Evolutionary conservation across 768 basidiomycete species (phyloP), one percentile per base, ranked within the genome.

Genomic region (Boletus bicolor): DNA sequence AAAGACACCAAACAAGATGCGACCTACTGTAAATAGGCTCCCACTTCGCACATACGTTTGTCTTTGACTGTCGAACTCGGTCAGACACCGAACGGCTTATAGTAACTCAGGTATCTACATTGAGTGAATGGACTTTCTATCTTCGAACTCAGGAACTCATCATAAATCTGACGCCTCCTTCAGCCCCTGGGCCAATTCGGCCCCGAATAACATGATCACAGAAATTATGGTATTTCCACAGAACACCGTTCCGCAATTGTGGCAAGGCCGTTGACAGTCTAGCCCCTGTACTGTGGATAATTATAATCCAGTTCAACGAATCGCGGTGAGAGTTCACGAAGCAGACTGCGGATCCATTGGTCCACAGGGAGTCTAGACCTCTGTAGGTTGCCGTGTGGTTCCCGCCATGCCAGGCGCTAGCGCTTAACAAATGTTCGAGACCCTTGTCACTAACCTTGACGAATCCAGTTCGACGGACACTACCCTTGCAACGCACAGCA

Each of bases 321-420:
- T 43, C 7, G 7, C 28, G 17, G 21, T 37, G 42, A 38, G 21
- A 41, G 15, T 34, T 11, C 17, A 49, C 39, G 38, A 46, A 17
- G 17, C 11, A 21, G 9, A 17, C n/a, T n/a, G 28, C 28, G n/a
- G 30, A 17, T 41, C 15, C 41, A 19, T 42, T 15, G n/a, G 28
- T 44, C 2, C 32, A 19, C 28, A 37, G 50, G 28, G 7, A 54
- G 64, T 61, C 64, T 46, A 53, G 64, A 47, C 49, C 48, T 44
- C 14, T 14, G n/a, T n/a, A 5, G 1, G 49, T 43, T 46, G 37
- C 34, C 19, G 19, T 38, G 48, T 42, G 6, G 43, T 46, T 50
- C 57, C 54, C 51, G 50, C 7, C 28, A 30, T 57, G 43, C 21
- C 21, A 24, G 36, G 35, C 15, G 21, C 41, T 11, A 0, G 34